Base-by-base conservation (phyloP, 768 basidiomycete species). In the Cystobasidium tubakii region DNA sequence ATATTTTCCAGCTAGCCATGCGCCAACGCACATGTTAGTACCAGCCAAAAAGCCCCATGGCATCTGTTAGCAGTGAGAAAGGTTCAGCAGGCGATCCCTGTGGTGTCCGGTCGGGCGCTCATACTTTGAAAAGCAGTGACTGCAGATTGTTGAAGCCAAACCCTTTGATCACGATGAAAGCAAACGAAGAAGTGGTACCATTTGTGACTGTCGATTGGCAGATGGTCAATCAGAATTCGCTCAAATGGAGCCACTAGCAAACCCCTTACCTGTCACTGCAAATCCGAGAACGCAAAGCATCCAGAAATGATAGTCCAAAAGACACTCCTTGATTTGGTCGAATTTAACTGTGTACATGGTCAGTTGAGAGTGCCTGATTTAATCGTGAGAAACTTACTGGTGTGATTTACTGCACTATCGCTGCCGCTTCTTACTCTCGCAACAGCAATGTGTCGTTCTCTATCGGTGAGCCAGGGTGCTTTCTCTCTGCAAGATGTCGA, bases 301-400 rank as follows among this genome's bases (percentile, higher is more conserved):
- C 57, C 57, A 60, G 33, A 60, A 60, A 60, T 60, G 57, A 29
- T 60, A 60, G 21, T 60, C 57, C 57, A 60, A 23, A 15, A 60
- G 33, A 31, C 57, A 60, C 27, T 60, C 57, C 21, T 60, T 60
- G 12, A 60, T 60, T 34, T 60, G 57, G 15, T 27, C 25, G 12
- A 27, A 60, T 60, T 60, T 60, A 12, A 60, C 57, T 60, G 33
- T 34, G 2, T 21, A 27, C 29, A 34, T 15, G 3, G 27, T 60
- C 13, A 60, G 57, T 29, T 6, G 21, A 6, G 21, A n/a, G n/a
- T n/a, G n/a, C n/a, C n/a, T n/a, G n/a, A n/a, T n/a, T n/a, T n/a
- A n/a, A n/a, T n/a, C n/a, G n/a, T n/a, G n/a, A n/a, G n/a, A n/a
- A 19, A 6, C 57, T 31, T 60, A 60, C 57, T 60, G 6, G 57